Conservation (phyloP, 176 grass and related monocot genomes). For the Oryza glaberrima region DNA sequence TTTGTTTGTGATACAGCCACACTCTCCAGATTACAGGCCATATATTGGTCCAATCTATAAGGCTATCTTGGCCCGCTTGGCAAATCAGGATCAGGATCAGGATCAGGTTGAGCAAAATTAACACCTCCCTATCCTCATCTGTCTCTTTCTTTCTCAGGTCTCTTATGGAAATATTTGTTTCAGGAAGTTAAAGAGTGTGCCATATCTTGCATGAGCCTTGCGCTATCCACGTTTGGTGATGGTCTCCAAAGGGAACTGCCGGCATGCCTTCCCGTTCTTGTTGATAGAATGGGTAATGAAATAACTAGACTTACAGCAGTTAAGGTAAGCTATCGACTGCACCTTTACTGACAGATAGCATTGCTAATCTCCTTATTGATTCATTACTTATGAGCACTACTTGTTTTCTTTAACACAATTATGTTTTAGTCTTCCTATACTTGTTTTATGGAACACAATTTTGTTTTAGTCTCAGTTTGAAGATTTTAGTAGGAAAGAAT, state of each 20-base stretch:
- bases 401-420: background rate
- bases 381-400: background rate
- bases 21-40: slow-evolving; percentile 66
- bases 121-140: background rate
- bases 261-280: slow-evolving; percentile 93
- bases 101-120: slow-evolving; percentile 75
- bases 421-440: background rate
- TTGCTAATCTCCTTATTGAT: background rate
- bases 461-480: background rate
- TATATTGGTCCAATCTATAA: slow-evolving; percentile 87
- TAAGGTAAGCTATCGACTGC: slow-evolving; percentile 53
- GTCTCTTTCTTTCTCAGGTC: background rate
- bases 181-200: slow-evolving; percentile 92
- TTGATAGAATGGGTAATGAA: slow-evolving; percentile 99
- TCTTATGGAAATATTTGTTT: slow-evolving; percentile 38
- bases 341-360: background rate
- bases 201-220: slow-evolving; percentile 88
- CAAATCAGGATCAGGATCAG: slow-evolving; percentile 99
- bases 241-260: slow-evolving; percentile 80
- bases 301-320: slow-evolving; percentile 95
- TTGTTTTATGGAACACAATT: background rate
- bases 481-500: background rate
- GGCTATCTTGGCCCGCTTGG: slow-evolving; percentile 84
- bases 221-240: slow-evolving; percentile 95
- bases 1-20: slow-evolving; percentile 55